phyloP scores from a whole-genome alignment of 83 land plant species.

The Thuja plicata region DNA sequence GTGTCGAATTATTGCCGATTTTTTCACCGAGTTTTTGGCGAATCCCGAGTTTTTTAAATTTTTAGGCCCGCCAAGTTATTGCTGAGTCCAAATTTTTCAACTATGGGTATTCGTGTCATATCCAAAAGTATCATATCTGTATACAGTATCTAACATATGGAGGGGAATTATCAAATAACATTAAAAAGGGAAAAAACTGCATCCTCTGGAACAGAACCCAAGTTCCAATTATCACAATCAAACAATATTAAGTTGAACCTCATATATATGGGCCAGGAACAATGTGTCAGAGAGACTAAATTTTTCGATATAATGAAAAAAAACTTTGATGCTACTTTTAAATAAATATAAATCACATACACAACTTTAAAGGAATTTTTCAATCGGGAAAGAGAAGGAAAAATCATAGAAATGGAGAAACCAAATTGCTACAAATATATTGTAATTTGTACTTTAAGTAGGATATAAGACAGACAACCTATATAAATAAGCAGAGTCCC shows the following conservation, averaged over 20 bases:
- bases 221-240: not conserved
- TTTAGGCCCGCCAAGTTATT: no score
- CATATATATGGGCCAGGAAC: not conserved
- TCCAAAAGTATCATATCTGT: no score
- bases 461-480: not conserved
- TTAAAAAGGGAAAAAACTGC: not conserved
- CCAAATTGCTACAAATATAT: not conserved
- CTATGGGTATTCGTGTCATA: no score
- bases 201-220: not conserved
- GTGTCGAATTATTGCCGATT: no score
- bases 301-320: not conserved
- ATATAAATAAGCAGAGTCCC: not conserved
- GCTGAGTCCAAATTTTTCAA: no score
- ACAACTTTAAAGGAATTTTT: not conserved
- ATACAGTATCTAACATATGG: no score
- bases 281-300: not conserved
- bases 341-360: not conserved
- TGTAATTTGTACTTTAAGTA: not conserved
- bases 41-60: no score
- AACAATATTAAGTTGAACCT: not conserved
- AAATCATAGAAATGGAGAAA: not conserved
- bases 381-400: not conserved
- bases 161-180: no score
- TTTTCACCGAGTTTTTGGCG: no score
- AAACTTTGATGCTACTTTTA: not conserved